These are phyloP conservation scores for Trametes polyzona DNA, from an alignment of 1,284 basidiomycete species.

Conservation along the genomic window DNA sequence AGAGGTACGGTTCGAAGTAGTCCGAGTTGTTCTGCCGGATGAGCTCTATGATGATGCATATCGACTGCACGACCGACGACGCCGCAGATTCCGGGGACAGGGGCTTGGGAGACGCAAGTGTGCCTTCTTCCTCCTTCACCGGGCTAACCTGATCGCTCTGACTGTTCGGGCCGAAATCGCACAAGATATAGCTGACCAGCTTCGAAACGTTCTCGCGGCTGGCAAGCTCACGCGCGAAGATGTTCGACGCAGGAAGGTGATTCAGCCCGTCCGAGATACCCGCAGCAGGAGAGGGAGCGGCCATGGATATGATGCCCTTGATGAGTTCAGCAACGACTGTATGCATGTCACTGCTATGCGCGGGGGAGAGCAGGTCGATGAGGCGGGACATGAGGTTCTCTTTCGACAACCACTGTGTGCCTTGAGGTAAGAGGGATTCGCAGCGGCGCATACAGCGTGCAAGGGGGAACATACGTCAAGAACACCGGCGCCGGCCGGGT, in stretches of 20 bases:
- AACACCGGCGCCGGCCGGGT: slow-evolving; percentile 80
- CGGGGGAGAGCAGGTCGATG: slow-evolving; percentile 84
- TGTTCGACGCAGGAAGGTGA: slow-evolving; percentile 79
- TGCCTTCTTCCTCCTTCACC: neutral
- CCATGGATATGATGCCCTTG: slow-evolving; percentile 94
- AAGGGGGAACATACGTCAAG: slow-evolving; percentile 72
- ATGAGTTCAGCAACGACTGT: slow-evolving; percentile 90
- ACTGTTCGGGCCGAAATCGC: slow-evolving; percentile 51
- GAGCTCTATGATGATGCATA: slow-evolving; percentile 92
- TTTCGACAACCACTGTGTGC: slow-evolving; percentile 81
- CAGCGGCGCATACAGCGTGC: slow-evolving; percentile 31
- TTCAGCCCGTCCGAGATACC: slow-evolving; percentile 68
- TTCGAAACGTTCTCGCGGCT: slow-evolving; percentile 73
- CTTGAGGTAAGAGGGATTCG: slow-evolving; percentile 40
- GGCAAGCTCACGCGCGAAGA: slow-evolving; percentile 90
- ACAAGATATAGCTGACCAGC: slow-evolving; percentile 82
- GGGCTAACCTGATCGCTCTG: slow-evolving; percentile 24
- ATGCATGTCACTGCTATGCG: slow-evolving; percentile 80
- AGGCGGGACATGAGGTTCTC: slow-evolving; percentile 85
- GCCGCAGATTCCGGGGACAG: slow-evolving; percentile 69
- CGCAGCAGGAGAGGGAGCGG: slow-evolving; percentile 83
- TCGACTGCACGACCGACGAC: slow-evolving; percentile 88
- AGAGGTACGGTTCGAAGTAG: slow-evolving; percentile 98
- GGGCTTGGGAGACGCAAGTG: slow-evolving; percentile 1
- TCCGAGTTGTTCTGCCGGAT: slow-evolving; percentile 99